Evolutionary conservation across 129 eudicot species (phyloP).

Genomic region (Centella asiatica): DNA sequence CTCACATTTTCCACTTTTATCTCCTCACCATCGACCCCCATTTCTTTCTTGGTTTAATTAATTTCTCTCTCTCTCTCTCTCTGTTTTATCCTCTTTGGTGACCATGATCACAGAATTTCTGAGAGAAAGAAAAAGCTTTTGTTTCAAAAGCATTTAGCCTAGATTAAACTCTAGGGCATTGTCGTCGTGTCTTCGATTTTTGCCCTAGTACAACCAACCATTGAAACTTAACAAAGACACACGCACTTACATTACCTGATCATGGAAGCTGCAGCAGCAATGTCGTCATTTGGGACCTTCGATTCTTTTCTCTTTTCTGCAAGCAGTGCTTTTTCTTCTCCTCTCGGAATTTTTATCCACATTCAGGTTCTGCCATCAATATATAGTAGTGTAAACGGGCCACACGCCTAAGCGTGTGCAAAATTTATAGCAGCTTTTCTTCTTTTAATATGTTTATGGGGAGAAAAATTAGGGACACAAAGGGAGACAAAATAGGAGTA

Average conservation of each 20-base stretch:
- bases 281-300: constrained; percentile 36
- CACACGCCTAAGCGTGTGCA: neutral
- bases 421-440: neutral
- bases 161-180: constrained; percentile 13
- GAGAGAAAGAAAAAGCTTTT: constrained; percentile 28
- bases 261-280: constrained; percentile 3
- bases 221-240: neutral
- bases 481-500: too few relatives aligned
- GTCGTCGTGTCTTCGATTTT: constrained; percentile 9
- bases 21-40: neutral
- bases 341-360: constrained; percentile 64
- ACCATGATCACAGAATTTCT: constrained; percentile 33
- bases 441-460: neutral
- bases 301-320: constrained; percentile 49
- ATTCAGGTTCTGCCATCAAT: constrained; percentile 49
- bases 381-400: neutral
- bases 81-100: constrained; percentile 27
- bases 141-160: neutral
- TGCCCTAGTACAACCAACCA: constrained; percentile 1
- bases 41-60: neutral
- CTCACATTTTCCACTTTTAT: constrained; percentile 16
- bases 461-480: too few relatives aligned
- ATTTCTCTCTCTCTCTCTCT: constrained; percentile 17
- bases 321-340: constrained; percentile 49
- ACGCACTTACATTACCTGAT: neutral